phyloP scores from a whole-genome alignment of 495 filamentous ascomycete species.

The Talaromyces stipitatus region DNA sequence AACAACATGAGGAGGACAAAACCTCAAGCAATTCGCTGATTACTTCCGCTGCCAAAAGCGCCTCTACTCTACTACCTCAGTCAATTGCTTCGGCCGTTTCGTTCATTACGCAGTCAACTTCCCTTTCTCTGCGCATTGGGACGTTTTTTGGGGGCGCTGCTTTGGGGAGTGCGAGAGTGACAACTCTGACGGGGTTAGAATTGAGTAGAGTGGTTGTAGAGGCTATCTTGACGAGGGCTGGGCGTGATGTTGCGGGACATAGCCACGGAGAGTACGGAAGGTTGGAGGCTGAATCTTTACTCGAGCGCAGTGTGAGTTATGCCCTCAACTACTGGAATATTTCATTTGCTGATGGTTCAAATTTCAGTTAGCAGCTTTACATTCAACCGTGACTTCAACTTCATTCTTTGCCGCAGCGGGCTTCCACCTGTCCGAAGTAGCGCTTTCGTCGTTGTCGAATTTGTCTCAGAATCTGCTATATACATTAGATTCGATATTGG shows the following conservation, averaged over 20 bases:
- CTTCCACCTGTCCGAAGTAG: slow-evolving; percentile 62
- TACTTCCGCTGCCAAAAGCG: slow-evolving; percentile 27
- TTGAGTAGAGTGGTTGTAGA: slow-evolving; percentile 60
- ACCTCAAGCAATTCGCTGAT: background rate
- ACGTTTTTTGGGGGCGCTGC: slow-evolving; percentile 57
- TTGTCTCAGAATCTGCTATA: slow-evolving; percentile 59
- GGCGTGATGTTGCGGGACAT: slow-evolving; percentile 53
- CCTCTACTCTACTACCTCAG: slow-evolving; percentile 56
- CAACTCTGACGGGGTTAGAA: slow-evolving; percentile 64
- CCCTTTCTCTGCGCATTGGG: slow-evolving; percentile 62
- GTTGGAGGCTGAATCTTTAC: slow-evolving; percentile 52
- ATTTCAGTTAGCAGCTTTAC: slow-evolving; percentile 46
- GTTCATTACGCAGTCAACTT: slow-evolving; percentile 59
- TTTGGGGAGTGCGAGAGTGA: slow-evolving; percentile 56
- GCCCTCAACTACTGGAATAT: background rate
- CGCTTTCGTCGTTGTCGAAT: slow-evolving; percentile 51
- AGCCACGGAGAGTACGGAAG: slow-evolving; percentile 48
- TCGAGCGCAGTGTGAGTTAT: slow-evolving; percentile 50
- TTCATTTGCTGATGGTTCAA: background rate
- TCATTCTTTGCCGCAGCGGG: slow-evolving; percentile 61
- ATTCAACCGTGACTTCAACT: slow-evolving; percentile 54
- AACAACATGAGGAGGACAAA: background rate
- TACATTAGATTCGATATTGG: slow-evolving; percentile 65
- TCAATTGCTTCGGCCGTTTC: slow-evolving; percentile 64
- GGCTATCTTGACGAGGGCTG: slow-evolving; percentile 58